These are phyloP conservation scores for Cercospora zeae-maydis DNA, from an alignment of 2,329 filamentous ascomycete species.

Conservation along the genomic window DNA sequence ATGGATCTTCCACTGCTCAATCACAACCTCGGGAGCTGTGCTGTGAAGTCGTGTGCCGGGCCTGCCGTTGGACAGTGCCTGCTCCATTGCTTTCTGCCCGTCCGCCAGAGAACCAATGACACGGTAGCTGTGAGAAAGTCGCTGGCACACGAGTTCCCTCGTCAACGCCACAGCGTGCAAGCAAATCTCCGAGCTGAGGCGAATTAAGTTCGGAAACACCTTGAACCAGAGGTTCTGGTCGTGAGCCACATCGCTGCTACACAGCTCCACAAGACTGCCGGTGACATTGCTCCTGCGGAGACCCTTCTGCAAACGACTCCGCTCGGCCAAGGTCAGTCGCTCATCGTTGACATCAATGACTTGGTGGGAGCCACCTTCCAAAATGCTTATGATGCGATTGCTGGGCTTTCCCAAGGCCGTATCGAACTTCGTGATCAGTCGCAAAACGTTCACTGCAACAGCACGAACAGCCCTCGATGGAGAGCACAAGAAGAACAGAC, in stretches of 20 bases:
- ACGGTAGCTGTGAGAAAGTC: constrained; percentile 89
- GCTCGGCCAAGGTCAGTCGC: constrained; percentile 83
- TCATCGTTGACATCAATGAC: constrained; percentile 93
- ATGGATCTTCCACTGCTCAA: constrained; percentile 98
- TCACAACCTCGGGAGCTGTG: constrained; percentile 76
- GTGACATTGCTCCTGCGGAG: constrained; percentile 79
- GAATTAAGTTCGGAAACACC: constrained; percentile 90
- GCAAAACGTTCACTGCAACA: constrained; percentile 87
- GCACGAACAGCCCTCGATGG: constrained; percentile 85
- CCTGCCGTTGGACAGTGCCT: constrained; percentile 42
- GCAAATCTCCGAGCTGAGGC: constrained; percentile 85
- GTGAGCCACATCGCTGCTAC: constrained; percentile 91
- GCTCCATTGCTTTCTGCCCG: constrained; percentile 55
- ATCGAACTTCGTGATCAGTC: constrained; percentile 91
- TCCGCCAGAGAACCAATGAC: constrained; percentile 77
- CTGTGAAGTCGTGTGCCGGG: constrained; percentile 49
- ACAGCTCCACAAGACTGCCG: constrained; percentile 86
- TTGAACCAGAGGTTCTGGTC: constrained; percentile 97
- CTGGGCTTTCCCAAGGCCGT: constrained; percentile 73
- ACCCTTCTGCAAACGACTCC: constrained; percentile 85
- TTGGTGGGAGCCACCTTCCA: constrained; percentile 82
- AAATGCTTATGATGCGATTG: constrained; percentile 80
- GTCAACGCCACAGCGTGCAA: constrained; percentile 87
- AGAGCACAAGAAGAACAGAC: constrained; percentile 94
- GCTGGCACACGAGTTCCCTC: constrained; percentile 86